Evolutionary conservation across 805 yeast genomes (phyloP).

Genomic region (Millerago galiae): DNA sequence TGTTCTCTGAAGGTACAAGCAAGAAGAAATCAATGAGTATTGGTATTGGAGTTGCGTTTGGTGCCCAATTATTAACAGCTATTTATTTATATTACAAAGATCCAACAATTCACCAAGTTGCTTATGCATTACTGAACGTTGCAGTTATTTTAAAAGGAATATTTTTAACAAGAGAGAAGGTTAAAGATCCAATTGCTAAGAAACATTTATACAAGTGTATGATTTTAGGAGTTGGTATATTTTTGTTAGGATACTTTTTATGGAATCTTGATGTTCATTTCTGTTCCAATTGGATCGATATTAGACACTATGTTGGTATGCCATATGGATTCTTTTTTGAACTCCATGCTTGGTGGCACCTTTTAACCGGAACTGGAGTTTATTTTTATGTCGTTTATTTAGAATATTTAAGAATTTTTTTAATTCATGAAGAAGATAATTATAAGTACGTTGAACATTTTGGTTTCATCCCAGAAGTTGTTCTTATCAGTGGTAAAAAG

Average conservation of each 20-base stretch:
- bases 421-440: slow-evolving; percentile 48
- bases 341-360: slow-evolving; percentile 98
- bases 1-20: slow-evolving; percentile 53
- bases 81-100: slow-evolving; percentile 68
- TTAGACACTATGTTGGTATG: slow-evolving; percentile 64
- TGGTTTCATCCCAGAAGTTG: slow-evolving; percentile 49
- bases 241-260: slow-evolving; percentile 67
- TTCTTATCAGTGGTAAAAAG: not conserved
- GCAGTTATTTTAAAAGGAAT: slow-evolving; percentile 59
- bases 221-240: slow-evolving; percentile 52
- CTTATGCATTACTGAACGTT: slow-evolving; percentile 76
- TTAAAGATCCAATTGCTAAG: slow-evolving; percentile 41
- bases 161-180: slow-evolving; percentile 43
- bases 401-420: slow-evolving; percentile 65
- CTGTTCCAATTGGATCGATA: slow-evolving; percentile 50
- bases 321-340: slow-evolving; percentile 85
- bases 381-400: slow-evolving; percentile 77
- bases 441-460: slow-evolving; percentile 55
- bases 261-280: slow-evolving; percentile 89
- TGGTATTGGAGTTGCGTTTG: slow-evolving; percentile 41
- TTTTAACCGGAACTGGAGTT: slow-evolving; percentile 80
- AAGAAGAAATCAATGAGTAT: slow-evolving; percentile 33
- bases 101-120: slow-evolving; percentile 85
- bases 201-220: slow-evolving; percentile 49
- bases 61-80: slow-evolving; percentile 58